phyloP scores from a whole-genome alignment of 768 basidiomycete genomes.

The Panaeolus cyanescens region DNA sequence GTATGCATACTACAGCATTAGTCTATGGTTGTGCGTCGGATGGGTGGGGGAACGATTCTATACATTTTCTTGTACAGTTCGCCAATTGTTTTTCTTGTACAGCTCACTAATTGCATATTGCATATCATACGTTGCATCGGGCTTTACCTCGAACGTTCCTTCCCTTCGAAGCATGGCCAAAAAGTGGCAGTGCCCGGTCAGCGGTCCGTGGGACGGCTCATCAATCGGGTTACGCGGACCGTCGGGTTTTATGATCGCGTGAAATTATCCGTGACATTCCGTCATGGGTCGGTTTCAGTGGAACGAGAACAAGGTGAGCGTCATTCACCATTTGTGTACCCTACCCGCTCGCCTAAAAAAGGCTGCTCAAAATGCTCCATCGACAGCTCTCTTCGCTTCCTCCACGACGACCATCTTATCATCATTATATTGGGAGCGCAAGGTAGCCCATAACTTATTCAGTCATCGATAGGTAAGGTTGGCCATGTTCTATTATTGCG shows the following conservation, averaged over 20 bases:
- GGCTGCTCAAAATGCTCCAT: not conserved
- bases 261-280: not conserved
- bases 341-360: not conserved
- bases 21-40: too few relatives aligned
- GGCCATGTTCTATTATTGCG: not conserved
- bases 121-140: not conserved
- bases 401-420: not conserved
- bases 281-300: conserved; percentile 1
- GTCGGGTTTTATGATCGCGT: not conserved
- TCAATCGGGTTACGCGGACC: not conserved
- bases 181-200: not conserved
- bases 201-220: not conserved
- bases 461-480: too few relatives aligned
- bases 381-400: not conserved
- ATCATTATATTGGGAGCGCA: not conserved
- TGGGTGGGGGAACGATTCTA: too few relatives aligned
- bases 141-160: not conserved
- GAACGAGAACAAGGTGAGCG: not conserved
- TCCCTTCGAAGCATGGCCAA: not conserved
- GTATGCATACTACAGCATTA: too few relatives aligned
- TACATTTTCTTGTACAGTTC: too few relatives aligned
- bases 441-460: not conserved
- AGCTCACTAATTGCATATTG: too few relatives aligned
- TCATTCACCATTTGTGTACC: conserved; percentile 2
- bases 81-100: too few relatives aligned